Evolutionary conservation across 2,329 filamentous ascomycete species (phyloP), one percentile per base, ranked within the genome.

Genomic region (Fusarium nygamai): DNA sequence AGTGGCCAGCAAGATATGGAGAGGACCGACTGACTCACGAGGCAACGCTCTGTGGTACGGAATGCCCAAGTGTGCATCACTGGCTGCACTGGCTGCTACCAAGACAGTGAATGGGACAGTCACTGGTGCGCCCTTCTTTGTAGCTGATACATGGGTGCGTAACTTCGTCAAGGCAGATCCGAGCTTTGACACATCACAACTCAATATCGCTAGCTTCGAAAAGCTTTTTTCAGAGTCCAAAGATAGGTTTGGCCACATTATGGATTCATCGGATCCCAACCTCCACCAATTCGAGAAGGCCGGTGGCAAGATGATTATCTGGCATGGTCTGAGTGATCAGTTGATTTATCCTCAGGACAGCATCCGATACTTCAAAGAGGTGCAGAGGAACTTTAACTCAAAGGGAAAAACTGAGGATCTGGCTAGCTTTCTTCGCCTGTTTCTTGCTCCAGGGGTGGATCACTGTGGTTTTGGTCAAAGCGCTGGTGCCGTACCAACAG

Each of bases 351-450:
- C 33, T 13, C 44, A 60, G 6, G 33, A 36, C 20, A 60, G 43
- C 4, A n/a, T 36, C 22, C 12, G 17, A 17, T 60, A 60, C 27
- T 34, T 17, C 13, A 46, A 24, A 22, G 38, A 33, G 4, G 54
- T 46, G 9, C 7, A 38, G 27, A 29, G 14, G 6, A 22, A 10
- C 0, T 5, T 34, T 7, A 24, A 19, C 0, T 20, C 20, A 11
- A 13, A n/a, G 46, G 29, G 20, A 7, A 22, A 48, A 22, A 6
- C 4, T 14, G 14, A 11, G 6, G 22, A 31, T 3, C 14, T 31
- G 10, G 24, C 3, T 13, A 12, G 5, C 0, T 10, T n/a, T 29
- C 11, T 56, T n/a, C 36, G 27, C 7, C 20, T 56, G 9, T 56
- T 56, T 31, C 53, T 41, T 14, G 53, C 24, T 19, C 27, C 53